Evolutionary conservation across 345 rosid genomes (phyloP), one percentile per base, ranked within the genome.

Genomic region (Jatropha curcas): DNA sequence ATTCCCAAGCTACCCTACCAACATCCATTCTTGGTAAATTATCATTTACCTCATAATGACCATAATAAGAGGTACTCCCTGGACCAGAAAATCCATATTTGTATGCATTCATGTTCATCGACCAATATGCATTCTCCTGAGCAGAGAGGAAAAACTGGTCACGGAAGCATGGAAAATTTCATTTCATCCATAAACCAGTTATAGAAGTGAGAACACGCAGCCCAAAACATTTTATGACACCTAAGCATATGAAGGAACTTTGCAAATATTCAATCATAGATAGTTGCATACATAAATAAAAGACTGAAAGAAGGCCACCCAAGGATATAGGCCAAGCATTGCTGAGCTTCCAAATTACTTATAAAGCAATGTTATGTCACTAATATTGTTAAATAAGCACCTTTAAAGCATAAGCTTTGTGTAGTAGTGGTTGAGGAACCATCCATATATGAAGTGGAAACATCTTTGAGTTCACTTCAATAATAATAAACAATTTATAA

Each of bases 41-140:
- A 78, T 82, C 86, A 76, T 76, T 81, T 68, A 81, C 83, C 82
- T 82, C 90, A 67, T 80, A 80, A 19, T 75, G 71, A 71, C 80
- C 59, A 63, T 80, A 83, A 67, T 81, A 83, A 70, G 80, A 70
- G 30, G 79, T 79, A 75, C 75, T 82, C 74, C 81, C 88, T 14
- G 74, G 80, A 74, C 80, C 85, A 75, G 88, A 83, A 79, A 76
- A 71, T 65, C 86, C 93, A 83, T 79, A 84, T 79, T 84, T 86
- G 79, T 86, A 84, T 58, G 88, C 80, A 77, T 83, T 83, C 88
- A 84, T 74, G 57, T 75, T 84, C 85, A 80, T 77, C 3, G 86
- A 72, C 91, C 87, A 83, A 72, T 83, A 84, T 25, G 75, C 65
- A 71, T 81, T 84, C 77, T 86, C 88, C 89, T 89, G 79, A 61